Conservation (phyloP, 1,284 basidiomycete species). For the Rhodotorula sp. region DNA sequence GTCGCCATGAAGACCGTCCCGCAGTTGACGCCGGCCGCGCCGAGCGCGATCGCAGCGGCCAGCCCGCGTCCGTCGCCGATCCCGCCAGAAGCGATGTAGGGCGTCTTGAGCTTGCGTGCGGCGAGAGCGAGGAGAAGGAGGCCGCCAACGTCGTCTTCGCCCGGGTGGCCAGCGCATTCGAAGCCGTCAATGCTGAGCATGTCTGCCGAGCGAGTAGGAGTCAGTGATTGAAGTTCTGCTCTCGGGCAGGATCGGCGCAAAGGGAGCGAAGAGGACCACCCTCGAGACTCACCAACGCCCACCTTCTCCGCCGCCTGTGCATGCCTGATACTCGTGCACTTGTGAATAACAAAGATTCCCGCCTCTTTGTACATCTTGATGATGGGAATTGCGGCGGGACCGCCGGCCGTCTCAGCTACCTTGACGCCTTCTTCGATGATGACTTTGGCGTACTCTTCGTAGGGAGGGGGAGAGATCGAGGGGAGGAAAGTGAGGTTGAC, state of each 20-base stretch:
- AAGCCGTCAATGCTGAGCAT: conserved; percentile 84
- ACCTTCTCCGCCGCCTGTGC: conserved; percentile 61
- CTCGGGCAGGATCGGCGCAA: too few species aligned
- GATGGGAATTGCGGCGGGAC: conserved; percentile 40
- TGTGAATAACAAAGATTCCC: conserved; percentile 42
- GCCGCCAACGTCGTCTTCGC: conserved; percentile 90
- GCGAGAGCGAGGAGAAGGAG: conserved; percentile 86
- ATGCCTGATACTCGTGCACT: conserved; percentile 61
- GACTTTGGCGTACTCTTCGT: conserved; percentile 60
- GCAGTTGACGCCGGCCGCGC: conserved; percentile 50
- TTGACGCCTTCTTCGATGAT: conserved; percentile 83
- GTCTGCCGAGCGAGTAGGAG: conserved; percentile 57
- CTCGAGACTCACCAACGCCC: conserved; percentile 4
- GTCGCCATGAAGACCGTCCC: conserved; percentile 53
- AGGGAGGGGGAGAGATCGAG: conserved; percentile 86
- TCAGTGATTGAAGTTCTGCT: not conserved
- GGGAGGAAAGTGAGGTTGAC: conserved; percentile 92
- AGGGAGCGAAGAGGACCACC: not conserved
- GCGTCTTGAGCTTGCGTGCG: conserved; percentile 75
- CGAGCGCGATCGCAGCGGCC: conserved; percentile 75
- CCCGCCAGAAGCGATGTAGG: conserved; percentile 73
- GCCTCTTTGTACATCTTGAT: conserved; percentile 42
- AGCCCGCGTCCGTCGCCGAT: conserved; percentile 63
- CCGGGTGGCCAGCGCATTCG: conserved; percentile 86
- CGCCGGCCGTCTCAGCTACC: conserved; percentile 89